Conservation (phyloP, 768 basidiomycete genomes). For the Boletus patriciae region DNA sequence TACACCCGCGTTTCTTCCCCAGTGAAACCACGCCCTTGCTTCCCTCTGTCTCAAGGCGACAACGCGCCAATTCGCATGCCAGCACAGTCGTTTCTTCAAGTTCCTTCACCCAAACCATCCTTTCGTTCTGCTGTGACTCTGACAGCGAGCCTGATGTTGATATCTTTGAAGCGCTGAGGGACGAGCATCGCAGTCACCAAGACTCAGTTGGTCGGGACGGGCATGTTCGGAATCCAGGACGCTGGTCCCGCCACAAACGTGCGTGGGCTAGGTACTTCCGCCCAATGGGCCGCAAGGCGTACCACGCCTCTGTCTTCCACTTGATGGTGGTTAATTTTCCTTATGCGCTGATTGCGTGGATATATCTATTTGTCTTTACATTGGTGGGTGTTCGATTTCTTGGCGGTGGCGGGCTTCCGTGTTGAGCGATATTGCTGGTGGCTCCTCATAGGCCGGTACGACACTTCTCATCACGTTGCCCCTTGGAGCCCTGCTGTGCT, state of each 20-base stretch:
- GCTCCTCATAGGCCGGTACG: slow-evolving; percentile 60
- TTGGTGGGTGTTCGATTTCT: slow-evolving; percentile 51
- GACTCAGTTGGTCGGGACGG: slow-evolving; percentile 11
- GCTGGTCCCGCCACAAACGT: slow-evolving; percentile 17
- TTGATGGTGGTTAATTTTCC: slow-evolving; percentile 76
- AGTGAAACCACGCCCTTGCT: slow-evolving; percentile 54
- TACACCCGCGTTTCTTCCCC: slow-evolving; percentile 23
- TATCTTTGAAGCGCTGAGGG: slow-evolving; percentile 20
- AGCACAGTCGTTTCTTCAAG: slow-evolving; percentile 47
- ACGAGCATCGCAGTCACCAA: slow-evolving; percentile 15
- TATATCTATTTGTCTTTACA: slow-evolving; percentile 78
- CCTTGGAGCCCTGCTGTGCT: slow-evolving; percentile 74
- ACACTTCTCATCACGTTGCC: slow-evolving; percentile 78
- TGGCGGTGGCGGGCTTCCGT: background rate
- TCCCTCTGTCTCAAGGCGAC: slow-evolving; percentile 35
- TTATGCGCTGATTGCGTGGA: slow-evolving; percentile 73
- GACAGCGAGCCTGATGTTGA: slow-evolving; percentile 44
- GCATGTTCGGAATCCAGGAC: background rate
- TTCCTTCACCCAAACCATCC: slow-evolving; percentile 65
- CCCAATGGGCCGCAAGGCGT: slow-evolving; percentile 55
- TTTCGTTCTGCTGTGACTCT: slow-evolving; percentile 66
- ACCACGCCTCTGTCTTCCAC: slow-evolving; percentile 68
- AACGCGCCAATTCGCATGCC: slow-evolving; percentile 57
- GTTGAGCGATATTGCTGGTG: slow-evolving; percentile 13
- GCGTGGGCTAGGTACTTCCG: slow-evolving; percentile 62